Conservation (phyloP, 2,329 filamentous ascomycete genomes). For the Sclerotinia spermophila region DNA sequence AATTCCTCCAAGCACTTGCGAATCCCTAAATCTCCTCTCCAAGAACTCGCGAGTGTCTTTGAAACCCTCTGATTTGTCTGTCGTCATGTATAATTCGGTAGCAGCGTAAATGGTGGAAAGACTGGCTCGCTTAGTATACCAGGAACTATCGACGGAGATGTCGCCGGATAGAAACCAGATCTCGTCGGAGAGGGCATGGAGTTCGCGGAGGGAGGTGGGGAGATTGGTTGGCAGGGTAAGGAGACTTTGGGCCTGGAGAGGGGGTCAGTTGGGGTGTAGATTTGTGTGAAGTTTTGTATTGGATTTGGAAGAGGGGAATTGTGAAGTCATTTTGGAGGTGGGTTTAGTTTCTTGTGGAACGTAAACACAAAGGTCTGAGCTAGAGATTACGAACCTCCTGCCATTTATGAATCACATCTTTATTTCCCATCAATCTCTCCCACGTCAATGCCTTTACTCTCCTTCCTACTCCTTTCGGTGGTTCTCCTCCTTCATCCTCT, state of each 20-base stretch:
- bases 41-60: constrained; percentile 77
- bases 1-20: constrained; percentile 57
- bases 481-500: constrained; percentile 34
- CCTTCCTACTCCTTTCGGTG: constrained; percentile 48
- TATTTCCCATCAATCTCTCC: constrained; percentile 73
- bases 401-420: constrained; percentile 70
- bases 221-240: constrained; percentile 85
- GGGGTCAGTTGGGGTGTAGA: background rate
- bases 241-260: constrained; percentile 65
- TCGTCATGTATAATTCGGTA: constrained; percentile 91
- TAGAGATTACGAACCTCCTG: constrained; percentile 63
- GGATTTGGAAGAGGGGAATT: background rate
- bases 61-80: constrained; percentile 71
- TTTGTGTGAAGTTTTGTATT: background rate
- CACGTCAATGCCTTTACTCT: constrained; percentile 71
- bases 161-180: constrained; percentile 88
- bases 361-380: background rate
- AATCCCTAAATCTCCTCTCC: constrained; percentile 64
- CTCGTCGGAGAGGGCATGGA: constrained; percentile 82
- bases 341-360: background rate
- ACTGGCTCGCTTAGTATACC: constrained; percentile 74
- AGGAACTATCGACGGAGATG: constrained; percentile 73
- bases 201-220: constrained; percentile 70
- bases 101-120: constrained; percentile 68
- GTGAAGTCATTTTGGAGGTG: background rate